These are phyloP conservation scores for Lachnellula suecica DNA, from an alignment of 2,329 filamentous ascomycete genomes.

Conservation along the genomic window DNA sequence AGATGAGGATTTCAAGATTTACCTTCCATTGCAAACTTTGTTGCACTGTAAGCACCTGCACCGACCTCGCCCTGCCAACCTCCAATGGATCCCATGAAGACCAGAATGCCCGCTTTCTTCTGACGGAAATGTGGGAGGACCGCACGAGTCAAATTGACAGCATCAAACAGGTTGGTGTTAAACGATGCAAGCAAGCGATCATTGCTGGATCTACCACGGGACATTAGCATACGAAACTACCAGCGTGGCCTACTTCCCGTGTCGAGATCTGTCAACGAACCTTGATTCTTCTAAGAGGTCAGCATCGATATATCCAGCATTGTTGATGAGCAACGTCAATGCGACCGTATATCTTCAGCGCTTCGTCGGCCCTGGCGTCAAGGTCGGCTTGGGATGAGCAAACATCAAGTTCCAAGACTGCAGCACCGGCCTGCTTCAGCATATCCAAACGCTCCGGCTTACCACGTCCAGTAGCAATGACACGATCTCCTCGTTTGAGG, in stretches of 20 bases:
- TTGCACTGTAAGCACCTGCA: conserved; percentile 8
- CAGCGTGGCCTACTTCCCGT: not conserved
- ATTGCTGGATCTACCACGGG: conserved; percentile 6
- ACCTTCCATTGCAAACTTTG: conserved; percentile 22
- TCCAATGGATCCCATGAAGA: conserved; percentile 14
- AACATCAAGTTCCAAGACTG: conserved; percentile 46
- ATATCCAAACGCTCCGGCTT: conserved; percentile 33
- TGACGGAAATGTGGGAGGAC: conserved; percentile 46
- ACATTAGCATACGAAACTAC: too few species aligned
- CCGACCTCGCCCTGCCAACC: conserved; percentile 13
- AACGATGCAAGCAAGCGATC: conserved; percentile 33
- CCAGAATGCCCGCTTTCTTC: conserved; percentile 36
- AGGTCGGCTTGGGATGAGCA: conserved; percentile 39
- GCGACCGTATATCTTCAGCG: conserved; percentile 26
- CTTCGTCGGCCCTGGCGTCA: conserved; percentile 35
- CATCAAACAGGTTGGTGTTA: conserved; percentile 54
- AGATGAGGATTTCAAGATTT: not conserved
- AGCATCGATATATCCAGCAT: conserved; percentile 30
- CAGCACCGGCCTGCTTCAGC: conserved; percentile 44
- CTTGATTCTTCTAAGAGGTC: conserved; percentile 29
- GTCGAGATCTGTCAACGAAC: conserved; percentile 12
- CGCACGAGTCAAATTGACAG: conserved; percentile 47
- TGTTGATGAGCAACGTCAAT: conserved; percentile 37
- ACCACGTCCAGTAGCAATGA: conserved; percentile 17
- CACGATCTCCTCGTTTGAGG: conserved; percentile 15